phyloP scores from a whole-genome alignment of 225 moss, liverwort and hornwort species.

The Rhytidiadelphus loreus region DNA sequence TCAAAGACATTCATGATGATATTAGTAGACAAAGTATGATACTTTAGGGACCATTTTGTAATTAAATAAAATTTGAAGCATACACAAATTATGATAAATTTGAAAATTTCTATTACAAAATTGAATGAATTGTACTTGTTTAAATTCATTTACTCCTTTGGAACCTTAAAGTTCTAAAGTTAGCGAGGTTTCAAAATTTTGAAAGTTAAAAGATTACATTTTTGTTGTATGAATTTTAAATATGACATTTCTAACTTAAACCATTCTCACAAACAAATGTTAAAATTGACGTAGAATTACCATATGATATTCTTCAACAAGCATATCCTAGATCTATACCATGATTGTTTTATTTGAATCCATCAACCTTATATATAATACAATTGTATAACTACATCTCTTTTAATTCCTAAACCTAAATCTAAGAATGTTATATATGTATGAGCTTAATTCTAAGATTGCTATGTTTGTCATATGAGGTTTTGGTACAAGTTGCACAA shows the following conservation, averaged over 20 bases:
- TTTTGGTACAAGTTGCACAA: too few species aligned
- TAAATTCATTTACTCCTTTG: neutral
- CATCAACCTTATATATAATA: neutral
- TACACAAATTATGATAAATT: neutral
- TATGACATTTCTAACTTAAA: neutral
- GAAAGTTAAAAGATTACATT: neutral
- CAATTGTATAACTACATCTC: too few species aligned
- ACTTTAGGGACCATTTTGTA: neutral
- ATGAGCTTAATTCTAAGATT: neutral
- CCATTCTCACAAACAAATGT: neutral
- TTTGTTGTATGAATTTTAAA: neutral
- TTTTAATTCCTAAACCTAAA: neutral
- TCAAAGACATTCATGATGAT: fast-evolving
- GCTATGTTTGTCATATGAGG: neutral
- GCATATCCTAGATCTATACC: neutral
- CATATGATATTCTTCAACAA: neutral
- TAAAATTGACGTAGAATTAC: neutral
- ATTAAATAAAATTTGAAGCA: neutral
- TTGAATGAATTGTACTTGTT: neutral
- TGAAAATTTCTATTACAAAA: neutral
- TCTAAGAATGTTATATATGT: neutral
- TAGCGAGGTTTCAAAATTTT: too few species aligned
- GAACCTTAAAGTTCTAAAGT: neutral
- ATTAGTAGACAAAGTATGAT: fast-evolving
- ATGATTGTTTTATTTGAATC: fast-evolving